These are phyloP conservation scores for Sideroxylon spinosum DNA, from an alignment of 179 eudicot species.

Conservation along the genomic window DNA sequence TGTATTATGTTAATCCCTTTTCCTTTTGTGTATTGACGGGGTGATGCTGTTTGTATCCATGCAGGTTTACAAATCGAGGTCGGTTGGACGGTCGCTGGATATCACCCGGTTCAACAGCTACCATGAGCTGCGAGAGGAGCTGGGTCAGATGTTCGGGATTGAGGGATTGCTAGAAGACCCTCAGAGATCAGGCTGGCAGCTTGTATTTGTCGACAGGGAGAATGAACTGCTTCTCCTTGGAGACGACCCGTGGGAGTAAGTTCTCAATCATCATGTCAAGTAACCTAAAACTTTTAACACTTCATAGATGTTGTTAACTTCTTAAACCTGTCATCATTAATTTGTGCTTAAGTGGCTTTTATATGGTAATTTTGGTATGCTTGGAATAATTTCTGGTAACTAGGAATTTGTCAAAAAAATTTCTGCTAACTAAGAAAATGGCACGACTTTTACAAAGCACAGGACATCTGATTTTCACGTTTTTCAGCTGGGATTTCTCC, in stretches of 20 bases:
- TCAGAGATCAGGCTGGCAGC: conserved; percentile 94
- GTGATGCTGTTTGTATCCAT: conserved; percentile 11
- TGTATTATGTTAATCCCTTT: too few species aligned
- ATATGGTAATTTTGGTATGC: background rate
- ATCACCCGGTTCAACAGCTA: conserved; percentile 96
- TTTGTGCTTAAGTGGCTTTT: background rate
- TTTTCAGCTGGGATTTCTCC: background rate
- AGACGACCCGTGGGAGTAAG: conserved; percentile 99
- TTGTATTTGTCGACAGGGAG: conserved; percentile 78
- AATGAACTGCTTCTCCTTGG: conserved; percentile 81
- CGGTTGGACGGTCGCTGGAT: conserved; percentile 93
- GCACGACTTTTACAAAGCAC: background rate
- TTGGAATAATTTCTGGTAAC: background rate
- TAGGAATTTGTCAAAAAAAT: too few species aligned
- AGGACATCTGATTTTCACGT: background rate
- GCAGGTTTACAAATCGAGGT: conserved; percentile 89
- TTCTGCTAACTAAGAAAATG: too few species aligned
- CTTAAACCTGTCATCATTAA: background rate
- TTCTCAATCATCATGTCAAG: conserved; percentile 6
- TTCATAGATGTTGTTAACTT: background rate
- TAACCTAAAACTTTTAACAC: background rate
- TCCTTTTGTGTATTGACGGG: background rate
- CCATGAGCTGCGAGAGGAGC: conserved; percentile 79
- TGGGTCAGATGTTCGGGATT: conserved; percentile 93
- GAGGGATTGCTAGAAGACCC: conserved; percentile 94